phyloP scores from a whole-genome alignment of 176 grass and related monocot species.

The Avena eriantha region DNA sequence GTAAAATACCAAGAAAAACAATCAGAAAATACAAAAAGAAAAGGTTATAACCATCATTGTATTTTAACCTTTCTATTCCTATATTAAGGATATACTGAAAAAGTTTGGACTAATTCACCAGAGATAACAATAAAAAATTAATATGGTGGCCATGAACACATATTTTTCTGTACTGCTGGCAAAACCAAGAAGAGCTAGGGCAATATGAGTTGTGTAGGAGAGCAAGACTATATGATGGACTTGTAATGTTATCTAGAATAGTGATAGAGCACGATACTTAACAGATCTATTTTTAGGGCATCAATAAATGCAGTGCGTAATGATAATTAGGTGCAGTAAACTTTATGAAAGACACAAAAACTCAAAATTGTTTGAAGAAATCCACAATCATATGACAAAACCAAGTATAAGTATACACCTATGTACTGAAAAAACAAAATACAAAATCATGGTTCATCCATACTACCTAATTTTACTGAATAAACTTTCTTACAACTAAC shows the following conservation, averaged over 20 bases:
- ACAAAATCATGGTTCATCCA: not conserved
- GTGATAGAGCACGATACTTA: not conserved
- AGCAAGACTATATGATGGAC: not conserved
- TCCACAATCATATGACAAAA: not conserved
- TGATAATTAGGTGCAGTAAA: not conserved
- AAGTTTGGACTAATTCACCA: not conserved
- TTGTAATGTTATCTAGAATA: not conserved
- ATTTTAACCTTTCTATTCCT: not conserved
- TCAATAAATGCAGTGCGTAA: not conserved
- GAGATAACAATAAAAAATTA: not conserved
- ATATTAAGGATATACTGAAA: not conserved
- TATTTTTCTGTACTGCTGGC: not conserved
- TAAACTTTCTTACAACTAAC: not conserved
- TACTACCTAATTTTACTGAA: not conserved
- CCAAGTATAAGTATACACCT: not conserved
- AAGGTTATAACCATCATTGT: not conserved
- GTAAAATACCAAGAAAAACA: too few relatives aligned
- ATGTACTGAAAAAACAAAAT: not conserved
- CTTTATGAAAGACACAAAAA: not conserved
- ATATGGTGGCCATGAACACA: not conserved
- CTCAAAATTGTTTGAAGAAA: not conserved
- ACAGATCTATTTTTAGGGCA: not conserved
- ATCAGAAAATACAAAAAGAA: too few relatives aligned
- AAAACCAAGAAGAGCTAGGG: not conserved
- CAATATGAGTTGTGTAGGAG: not conserved